phyloP scores from a whole-genome alignment of 805 yeast genomes.

The Yamadazyma akitaensis region DNA sequence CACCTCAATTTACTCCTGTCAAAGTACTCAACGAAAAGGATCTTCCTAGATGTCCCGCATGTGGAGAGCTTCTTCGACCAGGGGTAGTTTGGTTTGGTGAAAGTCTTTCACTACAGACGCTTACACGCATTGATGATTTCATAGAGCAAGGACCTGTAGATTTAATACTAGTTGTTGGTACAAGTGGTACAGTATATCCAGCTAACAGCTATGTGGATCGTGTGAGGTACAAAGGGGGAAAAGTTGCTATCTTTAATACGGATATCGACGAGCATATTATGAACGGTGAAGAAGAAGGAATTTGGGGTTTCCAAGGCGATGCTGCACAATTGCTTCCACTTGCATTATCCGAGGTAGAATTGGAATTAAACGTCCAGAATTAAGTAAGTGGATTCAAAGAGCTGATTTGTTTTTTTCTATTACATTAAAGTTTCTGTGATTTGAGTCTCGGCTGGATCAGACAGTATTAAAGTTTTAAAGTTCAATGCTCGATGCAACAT shows the following conservation, averaged over 20 bases:
- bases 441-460: no score
- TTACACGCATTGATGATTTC: slow-evolving; percentile 70
- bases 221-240: slow-evolving; percentile 68
- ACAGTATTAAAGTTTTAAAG: no score
- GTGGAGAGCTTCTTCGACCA: slow-evolving; percentile 69
- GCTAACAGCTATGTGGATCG: slow-evolving; percentile 88
- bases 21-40: slow-evolving; percentile 46
- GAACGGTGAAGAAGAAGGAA: slow-evolving; percentile 36
- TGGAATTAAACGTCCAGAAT: slow-evolving; percentile 28
- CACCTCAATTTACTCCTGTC: slow-evolving; percentile 49
- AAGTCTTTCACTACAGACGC: slow-evolving; percentile 59
- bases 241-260: slow-evolving; percentile 79
- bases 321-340: slow-evolving; percentile 68
- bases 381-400: no score
- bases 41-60: slow-evolving; percentile 75
- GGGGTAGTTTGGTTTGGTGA: slow-evolving; percentile 98
- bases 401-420: no score
- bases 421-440: no score
- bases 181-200: slow-evolving; percentile 85
- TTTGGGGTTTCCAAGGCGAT: slow-evolving; percentile 79
- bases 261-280: slow-evolving; percentile 50
- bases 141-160: slow-evolving; percentile 57
- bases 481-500: no score
- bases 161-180: slow-evolving; percentile 77
- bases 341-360: slow-evolving; percentile 48